These are phyloP conservation scores for Epichloe elymi DNA, from an alignment of 2,329 filamentous ascomycete genomes.

Conservation along the genomic window DNA sequence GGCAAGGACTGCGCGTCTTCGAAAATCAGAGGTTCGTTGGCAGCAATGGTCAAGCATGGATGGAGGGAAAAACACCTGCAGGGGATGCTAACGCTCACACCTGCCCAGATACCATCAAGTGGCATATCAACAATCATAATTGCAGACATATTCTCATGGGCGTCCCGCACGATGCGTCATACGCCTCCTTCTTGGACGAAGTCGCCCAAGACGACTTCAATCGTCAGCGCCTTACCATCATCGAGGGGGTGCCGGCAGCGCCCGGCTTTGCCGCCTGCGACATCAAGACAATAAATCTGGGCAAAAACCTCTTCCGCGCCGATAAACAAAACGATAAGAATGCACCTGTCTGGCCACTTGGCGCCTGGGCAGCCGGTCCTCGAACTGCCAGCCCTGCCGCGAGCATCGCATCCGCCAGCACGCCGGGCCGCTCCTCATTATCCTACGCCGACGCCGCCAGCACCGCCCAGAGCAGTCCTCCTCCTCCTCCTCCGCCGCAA, in stretches of 20 bases:
- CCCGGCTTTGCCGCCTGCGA: slow-evolving; percentile 34
- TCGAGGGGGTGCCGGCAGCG: slow-evolving; percentile 43
- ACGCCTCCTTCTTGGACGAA: slow-evolving; percentile 45
- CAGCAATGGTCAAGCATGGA: background rate
- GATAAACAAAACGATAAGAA: slow-evolving; percentile 33
- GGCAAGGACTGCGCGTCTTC: slow-evolving; percentile 45
- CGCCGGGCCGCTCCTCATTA: slow-evolving; percentile 4
- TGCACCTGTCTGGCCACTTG: slow-evolving; percentile 6
- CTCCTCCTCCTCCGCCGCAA: slow-evolving; percentile 24
- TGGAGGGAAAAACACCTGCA: background rate
- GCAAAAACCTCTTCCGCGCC: slow-evolving; percentile 35
- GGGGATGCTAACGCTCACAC: background rate
- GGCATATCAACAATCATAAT: slow-evolving; percentile 46
- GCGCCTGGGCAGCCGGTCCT: slow-evolving; percentile 4
- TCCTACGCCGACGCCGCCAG: slow-evolving; percentile 29
- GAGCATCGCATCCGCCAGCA: slow-evolving; percentile 7
- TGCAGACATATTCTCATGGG: slow-evolving; percentile 50
- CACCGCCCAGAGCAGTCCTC: slow-evolving; percentile 20
- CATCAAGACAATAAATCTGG: slow-evolving; percentile 32
- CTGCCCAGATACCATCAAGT: slow-evolving; percentile 33
- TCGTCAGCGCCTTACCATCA: slow-evolving; percentile 33
- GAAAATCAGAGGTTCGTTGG: slow-evolving; percentile 42
- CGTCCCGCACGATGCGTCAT: slow-evolving; percentile 47
- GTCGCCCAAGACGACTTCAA: slow-evolving; percentile 31
- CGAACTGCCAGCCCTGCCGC: slow-evolving; percentile 8